Conservation (phyloP, 169 alveolate species). For the Cryptosporidium sp. region DNA sequence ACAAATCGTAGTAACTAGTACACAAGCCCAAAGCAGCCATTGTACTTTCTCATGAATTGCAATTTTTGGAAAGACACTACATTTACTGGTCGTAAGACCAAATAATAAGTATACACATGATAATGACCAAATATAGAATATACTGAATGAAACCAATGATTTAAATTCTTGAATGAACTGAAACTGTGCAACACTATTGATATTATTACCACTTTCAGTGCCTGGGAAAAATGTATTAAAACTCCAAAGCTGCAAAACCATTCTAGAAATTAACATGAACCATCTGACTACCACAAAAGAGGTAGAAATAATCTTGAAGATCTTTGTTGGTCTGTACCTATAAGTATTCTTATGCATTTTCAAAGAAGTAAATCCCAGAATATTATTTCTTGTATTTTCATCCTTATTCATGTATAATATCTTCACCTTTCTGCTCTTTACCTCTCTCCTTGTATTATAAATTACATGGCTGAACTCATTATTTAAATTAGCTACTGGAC, state of each 20-base stretch:
- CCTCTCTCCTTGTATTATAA: conserved; percentile 27
- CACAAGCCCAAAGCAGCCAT: conserved; percentile 63
- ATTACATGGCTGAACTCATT: conserved; percentile 2
- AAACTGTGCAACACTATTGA: conserved; percentile 6
- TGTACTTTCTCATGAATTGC: conserved; percentile 54
- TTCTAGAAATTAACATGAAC: conserved; percentile 49
- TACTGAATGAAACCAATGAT: conserved; percentile 54
- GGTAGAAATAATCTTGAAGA: conserved; percentile 27
- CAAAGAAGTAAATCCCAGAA: conserved; percentile 5
- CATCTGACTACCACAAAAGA: conserved; percentile 56
- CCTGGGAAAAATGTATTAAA: neutral
- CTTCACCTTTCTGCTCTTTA: neutral
- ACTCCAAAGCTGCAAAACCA: conserved; percentile 53
- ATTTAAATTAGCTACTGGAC: conserved; percentile 13
- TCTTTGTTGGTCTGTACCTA: conserved; percentile 41
- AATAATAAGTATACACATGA: conserved; percentile 63
- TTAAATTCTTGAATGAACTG: conserved; percentile 34
- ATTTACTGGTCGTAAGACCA: conserved; percentile 54
- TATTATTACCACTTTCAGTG: conserved; percentile 17
- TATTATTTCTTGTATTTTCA: conserved; percentile 7
- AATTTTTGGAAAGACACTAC: conserved; percentile 54
- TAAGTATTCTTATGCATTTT: conserved; percentile 29
- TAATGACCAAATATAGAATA: conserved; percentile 70
- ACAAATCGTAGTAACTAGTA: conserved; percentile 18
- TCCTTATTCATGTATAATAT: neutral